A percentile compares a stretch with the other conserved stretches of the same genome.
These are phyloP conservation scores for Leavenworthia alabamica DNA, from an alignment of 345 rosid species.

Conservation along the genomic window DNA sequence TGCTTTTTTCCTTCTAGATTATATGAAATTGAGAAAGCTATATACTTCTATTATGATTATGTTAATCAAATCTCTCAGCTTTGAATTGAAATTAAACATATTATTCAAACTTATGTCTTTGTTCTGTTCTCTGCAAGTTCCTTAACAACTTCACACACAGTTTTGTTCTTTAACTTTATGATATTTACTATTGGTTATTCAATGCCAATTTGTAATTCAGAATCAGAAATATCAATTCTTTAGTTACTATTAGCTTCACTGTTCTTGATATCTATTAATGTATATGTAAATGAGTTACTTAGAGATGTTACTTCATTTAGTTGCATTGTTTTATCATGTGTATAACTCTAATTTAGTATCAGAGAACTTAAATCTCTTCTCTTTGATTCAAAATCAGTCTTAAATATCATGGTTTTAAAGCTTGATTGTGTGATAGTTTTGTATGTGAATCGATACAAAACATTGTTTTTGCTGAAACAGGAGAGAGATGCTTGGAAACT, in stretches of 20 bases:
- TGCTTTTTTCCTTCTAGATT: not conserved
- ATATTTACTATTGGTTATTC: not conserved
- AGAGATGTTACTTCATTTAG: not conserved
- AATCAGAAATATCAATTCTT: not conserved
- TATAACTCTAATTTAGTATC: not conserved
- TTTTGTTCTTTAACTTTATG: not conserved
- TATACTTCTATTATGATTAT: not conserved
- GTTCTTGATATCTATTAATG: not conserved
- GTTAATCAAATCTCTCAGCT: not conserved
- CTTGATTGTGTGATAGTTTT: not conserved
- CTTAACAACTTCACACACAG: not conserved
- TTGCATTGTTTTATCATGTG: not conserved
- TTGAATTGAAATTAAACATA: not conserved
- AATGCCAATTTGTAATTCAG: slow-evolving; percentile 13
- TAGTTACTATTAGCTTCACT: not conserved
- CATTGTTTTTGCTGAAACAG: slow-evolving; percentile 25
- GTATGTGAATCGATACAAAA: not conserved
- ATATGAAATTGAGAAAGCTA: not conserved
- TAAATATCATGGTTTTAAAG: not conserved
- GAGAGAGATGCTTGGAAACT: slow-evolving; percentile 58
- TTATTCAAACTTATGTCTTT: not conserved
- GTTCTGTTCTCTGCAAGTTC: not conserved
- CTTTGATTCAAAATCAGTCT: not conserved
- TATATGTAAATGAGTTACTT: not conserved
- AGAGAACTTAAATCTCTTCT: not conserved